A percentile compares a stretch with the other conserved stretches of the same genome.
phyloP scores from a whole-genome alignment of 2,329 filamentous ascomycete genomes.

The Tolypocladium guangdongense region DNA sequence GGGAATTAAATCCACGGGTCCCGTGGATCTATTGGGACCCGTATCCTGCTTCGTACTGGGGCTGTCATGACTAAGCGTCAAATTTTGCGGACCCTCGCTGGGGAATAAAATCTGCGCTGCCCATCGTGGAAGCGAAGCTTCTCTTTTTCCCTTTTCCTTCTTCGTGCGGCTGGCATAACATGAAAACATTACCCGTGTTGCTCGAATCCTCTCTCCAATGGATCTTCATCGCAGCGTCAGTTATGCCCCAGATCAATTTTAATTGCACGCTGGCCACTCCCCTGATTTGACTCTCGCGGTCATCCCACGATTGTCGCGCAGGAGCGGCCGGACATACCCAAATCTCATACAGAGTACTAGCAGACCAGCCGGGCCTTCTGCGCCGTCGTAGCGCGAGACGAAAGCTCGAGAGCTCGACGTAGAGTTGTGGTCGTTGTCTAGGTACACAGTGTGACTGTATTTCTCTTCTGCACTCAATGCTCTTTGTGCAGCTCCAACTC shows the following conservation, averaged over 20 bases:
- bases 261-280: constrained; percentile 62
- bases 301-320: constrained; percentile 18
- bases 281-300: constrained; percentile 27
- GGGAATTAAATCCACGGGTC: too few species aligned
- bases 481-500: background rate
- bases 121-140: constrained; percentile 12
- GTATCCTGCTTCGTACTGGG: too few species aligned
- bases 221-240: constrained; percentile 55
- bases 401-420: background rate
- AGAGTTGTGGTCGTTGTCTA: background rate
- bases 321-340: constrained; percentile 32
- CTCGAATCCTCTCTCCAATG: constrained; percentile 52
- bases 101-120: constrained; percentile 18
- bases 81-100: constrained; percentile 6
- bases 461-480: background rate
- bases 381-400: background rate
- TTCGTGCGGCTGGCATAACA: constrained; percentile 73
- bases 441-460: background rate
- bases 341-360: background rate
- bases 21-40: too few species aligned
- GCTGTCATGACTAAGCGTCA: constrained; percentile 11
- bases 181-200: constrained; percentile 65
- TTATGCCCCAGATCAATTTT: constrained; percentile 65
- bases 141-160: constrained; percentile 45
- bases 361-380: background rate